Evolutionary conservation across 768 basidiomycete species (phyloP).

Genomic region (Tricholoma sp.): DNA sequence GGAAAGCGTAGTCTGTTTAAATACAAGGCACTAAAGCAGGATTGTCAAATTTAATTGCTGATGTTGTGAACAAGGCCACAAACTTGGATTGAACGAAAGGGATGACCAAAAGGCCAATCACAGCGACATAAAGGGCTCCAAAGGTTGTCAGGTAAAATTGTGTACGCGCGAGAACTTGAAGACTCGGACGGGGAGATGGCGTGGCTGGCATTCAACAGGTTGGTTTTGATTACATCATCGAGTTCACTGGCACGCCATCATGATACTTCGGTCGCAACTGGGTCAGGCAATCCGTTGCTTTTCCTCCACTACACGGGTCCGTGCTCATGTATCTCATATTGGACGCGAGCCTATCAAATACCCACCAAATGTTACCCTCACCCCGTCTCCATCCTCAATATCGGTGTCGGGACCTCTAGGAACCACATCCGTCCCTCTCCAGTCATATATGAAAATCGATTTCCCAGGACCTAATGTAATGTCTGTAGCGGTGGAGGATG

Average conservation of each 20-base stretch:
- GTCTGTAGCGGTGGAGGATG: constrained; percentile 56
- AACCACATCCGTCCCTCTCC: constrained; percentile 40
- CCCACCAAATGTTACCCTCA: constrained; percentile 38
- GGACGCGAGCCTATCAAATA: constrained; percentile 54
- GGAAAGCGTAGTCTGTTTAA: constrained; percentile 65
- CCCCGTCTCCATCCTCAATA: constrained; percentile 33
- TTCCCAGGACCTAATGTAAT: constrained; percentile 34
- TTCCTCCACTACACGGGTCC: constrained; percentile 43
- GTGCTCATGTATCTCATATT: constrained; percentile 59
- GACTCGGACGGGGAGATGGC: neutral
- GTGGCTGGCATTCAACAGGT: no score
- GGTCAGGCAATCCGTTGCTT: constrained; percentile 36
- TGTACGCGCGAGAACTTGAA: constrained; percentile 10
- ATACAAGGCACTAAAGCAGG: constrained; percentile 38
- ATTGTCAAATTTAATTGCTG: neutral
- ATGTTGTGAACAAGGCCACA: constrained; percentile 23
- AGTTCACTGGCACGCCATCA: constrained; percentile 20
- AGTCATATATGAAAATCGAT: constrained; percentile 41
- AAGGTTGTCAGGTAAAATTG: constrained; percentile 34
- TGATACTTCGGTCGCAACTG: constrained; percentile 32
- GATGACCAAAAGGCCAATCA: constrained; percentile 49
- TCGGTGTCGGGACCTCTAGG: constrained; percentile 44
- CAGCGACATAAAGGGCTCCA: constrained; percentile 47
- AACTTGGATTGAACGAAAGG: constrained; percentile 70
- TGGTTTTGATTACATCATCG: constrained; percentile 8